Evolutionary conservation across 148 eudicot species (phyloP).

Genomic region (Heliamphora exappendiculata): DNA sequence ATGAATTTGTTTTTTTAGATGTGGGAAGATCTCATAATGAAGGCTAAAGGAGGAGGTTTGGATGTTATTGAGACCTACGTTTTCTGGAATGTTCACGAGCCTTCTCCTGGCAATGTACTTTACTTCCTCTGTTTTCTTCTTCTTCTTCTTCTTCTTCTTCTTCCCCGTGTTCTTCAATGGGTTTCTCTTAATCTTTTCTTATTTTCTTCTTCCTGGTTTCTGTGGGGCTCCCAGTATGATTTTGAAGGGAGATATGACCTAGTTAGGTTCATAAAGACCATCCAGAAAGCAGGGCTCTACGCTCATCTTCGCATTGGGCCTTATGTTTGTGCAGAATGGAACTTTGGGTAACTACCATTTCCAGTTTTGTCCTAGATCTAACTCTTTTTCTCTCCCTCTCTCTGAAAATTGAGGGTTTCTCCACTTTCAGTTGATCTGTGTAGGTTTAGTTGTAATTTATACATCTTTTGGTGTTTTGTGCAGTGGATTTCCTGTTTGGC

Average conservation of each 20-base stretch:
- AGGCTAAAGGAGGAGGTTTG: slow-evolving; percentile 79
- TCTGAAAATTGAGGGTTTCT: slow-evolving; percentile 2
- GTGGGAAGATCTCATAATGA: slow-evolving; percentile 92
- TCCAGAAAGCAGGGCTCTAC: slow-evolving; percentile 81
- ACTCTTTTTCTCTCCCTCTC: slow-evolving; percentile 3
- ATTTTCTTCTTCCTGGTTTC: not conserved
- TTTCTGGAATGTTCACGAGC: slow-evolving; percentile 88
- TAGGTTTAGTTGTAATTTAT: not conserved
- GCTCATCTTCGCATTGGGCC: slow-evolving; percentile 88
- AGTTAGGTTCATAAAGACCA: slow-evolving; percentile 70
- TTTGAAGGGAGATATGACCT: slow-evolving; percentile 85
- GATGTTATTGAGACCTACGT: slow-evolving; percentile 87
- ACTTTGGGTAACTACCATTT: slow-evolving; percentile 56
- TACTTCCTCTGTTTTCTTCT: slow-evolving; percentile 1
- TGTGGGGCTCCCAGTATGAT: slow-evolving; percentile 42
- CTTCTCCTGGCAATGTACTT: slow-evolving; percentile 78
- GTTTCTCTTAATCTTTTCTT: slow-evolving; percentile 1
- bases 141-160: not conserved
- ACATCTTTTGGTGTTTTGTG: slow-evolving; percentile 13
- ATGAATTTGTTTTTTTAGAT: slow-evolving; percentile 34
- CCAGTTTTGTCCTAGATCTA: not conserved
- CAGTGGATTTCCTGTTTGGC: slow-evolving; percentile 96
- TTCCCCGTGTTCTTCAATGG: not conserved
- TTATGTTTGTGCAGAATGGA: slow-evolving; percentile 94
- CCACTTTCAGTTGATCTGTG: not conserved